Base-by-base conservation (phyloP, 2,329 filamentous ascomycete species). In the Colletotrichum sp. region DNA sequence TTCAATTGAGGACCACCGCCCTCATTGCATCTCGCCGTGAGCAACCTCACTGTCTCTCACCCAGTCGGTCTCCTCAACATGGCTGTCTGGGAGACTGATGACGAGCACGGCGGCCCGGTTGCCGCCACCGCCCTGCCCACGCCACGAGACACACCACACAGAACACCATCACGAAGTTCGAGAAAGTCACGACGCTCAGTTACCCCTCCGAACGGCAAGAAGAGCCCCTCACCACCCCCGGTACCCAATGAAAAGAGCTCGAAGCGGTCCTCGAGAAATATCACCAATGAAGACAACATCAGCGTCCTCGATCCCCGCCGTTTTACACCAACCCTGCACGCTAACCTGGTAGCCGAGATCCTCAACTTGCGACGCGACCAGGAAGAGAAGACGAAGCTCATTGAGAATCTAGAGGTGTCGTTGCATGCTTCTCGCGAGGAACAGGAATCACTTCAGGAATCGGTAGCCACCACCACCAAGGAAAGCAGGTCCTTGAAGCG, bases 271-370 rank as follows among this genome's bases (percentile, higher is more conserved):
- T 90, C 90, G 16, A 87, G 89, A 74, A 93, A 95, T 82, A 84
- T 91, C 29, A 86, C 88, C 27, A 90, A 86, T 71, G 92, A 96
- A 78, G 94, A 96, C 78, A 91, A 87, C 61, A 92, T 96, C 74
- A 90, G 91, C 79, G 92, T 95, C 27, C 88, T 98, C 34, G 97
- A 99, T 82, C 96, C 97, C 5, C 92, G 96, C 71, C 92, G 97
- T 49, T 98, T 99, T 82, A 99, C 97, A 1, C 97, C 97, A 2
- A 99, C 96, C 0, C 87, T 99, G 13, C 97, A 99, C 84, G 97
- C 97, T 11, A 98, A 95, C 66, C 88, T 99, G 8, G 96, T 99
- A 1, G 96, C 96, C 0, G 97, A 99, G 84, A 99, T 99, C 78
- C 88, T 99, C 52, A 92, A 93, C 3, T 87, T 99, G 66, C 92